phyloP scores from a whole-genome alignment of 805 yeast species.

The Lipomyces chichibuensis region DNA sequence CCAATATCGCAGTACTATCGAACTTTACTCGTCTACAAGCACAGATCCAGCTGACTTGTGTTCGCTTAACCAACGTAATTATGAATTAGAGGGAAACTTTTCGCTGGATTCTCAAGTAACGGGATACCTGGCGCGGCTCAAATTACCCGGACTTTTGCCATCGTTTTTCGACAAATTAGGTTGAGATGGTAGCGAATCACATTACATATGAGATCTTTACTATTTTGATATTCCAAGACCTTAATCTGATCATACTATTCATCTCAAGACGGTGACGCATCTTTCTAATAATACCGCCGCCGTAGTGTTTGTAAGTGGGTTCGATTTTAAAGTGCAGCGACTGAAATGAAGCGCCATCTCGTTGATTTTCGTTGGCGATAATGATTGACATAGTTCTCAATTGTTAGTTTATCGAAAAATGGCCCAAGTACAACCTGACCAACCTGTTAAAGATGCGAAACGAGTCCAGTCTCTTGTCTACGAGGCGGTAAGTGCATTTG shows the following conservation, averaged over 20 bases:
- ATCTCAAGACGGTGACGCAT: neutral
- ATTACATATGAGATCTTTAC: neutral
- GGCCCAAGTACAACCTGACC: neutral
- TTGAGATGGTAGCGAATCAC: neutral
- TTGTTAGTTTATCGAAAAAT: neutral
- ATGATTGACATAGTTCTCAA: neutral
- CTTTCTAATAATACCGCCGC: neutral
- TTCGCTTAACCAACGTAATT: neutral
- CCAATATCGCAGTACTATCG: neutral
- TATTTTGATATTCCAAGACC: neutral
- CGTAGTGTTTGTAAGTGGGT: neutral
- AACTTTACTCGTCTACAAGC: neutral
- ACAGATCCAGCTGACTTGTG: neutral
- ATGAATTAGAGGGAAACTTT: too few species aligned
- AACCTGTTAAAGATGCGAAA: neutral
- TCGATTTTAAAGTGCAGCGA: neutral
- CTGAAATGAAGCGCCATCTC: neutral
- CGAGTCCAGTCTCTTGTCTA: slow-evolving; percentile 18
- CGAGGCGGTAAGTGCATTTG: slow-evolving; percentile 20
- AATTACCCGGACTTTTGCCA: neutral
- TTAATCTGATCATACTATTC: neutral
- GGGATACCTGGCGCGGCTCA: neutral
- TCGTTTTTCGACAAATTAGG: neutral
- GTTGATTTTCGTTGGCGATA: neutral
- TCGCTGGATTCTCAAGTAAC: too few species aligned